A percentile compares a stretch with the other conserved stretches of the same genome.
Evolutionary conservation across 2,329 filamentous ascomycete species (phyloP).

Genomic region (Aspergillus sp.): DNA sequence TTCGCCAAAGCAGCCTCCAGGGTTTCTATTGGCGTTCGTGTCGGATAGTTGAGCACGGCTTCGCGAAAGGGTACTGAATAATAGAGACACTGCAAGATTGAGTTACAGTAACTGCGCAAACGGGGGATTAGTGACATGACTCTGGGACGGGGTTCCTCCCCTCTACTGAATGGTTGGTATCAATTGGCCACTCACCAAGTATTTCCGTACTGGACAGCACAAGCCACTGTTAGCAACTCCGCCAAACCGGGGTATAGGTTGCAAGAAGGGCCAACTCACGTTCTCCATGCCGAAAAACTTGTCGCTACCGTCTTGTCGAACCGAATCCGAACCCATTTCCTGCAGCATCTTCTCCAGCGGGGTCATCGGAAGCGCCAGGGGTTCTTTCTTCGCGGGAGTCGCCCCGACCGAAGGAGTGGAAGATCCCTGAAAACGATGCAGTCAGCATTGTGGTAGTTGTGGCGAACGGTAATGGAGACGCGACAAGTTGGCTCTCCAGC

Average conservation of each 20-base stretch:
- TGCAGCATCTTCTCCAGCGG: slow-evolving; percentile 74
- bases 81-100: slow-evolving; percentile 94
- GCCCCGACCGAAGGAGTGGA: slow-evolving; percentile 49
- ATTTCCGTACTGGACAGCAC: slow-evolving; percentile 76
- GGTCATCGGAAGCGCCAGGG: slow-evolving; percentile 58
- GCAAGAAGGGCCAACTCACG: slow-evolving; percentile 58
- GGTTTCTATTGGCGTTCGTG: slow-evolving; percentile 68
- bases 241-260: neutral
- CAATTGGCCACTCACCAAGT: slow-evolving; percentile 73
- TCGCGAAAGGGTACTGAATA: slow-evolving; percentile 94
- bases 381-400: slow-evolving; percentile 61
- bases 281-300: slow-evolving; percentile 99
- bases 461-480: neutral
- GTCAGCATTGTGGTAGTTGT: slow-evolving; percentile 21
- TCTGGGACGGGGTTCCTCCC: neutral
- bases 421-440: slow-evolving; percentile 43
- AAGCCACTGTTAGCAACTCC: slow-evolving; percentile 22
- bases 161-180: neutral
- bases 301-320: slow-evolving; percentile 86
- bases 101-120: slow-evolving; percentile 84
- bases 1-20: slow-evolving; percentile 59
- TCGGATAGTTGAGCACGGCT: slow-evolving; percentile 88
- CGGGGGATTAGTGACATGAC: slow-evolving; percentile 9
- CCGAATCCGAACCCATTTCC: slow-evolving; percentile 77
- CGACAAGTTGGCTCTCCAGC: neutral